Conservation (phyloP, 805 yeast genomes). For the Yarrowia sp. region DNA sequence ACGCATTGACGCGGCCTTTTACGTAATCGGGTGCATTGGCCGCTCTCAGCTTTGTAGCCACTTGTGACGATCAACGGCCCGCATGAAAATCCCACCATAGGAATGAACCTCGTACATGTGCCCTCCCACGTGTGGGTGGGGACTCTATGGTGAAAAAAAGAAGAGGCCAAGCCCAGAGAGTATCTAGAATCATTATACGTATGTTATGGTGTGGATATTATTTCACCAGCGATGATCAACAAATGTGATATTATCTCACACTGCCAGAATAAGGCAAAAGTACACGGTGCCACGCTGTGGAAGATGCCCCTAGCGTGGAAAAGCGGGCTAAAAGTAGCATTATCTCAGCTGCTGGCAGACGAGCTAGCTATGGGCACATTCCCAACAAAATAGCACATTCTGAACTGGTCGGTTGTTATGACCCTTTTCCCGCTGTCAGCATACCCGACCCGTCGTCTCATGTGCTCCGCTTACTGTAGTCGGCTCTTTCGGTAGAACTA, state of each 20-base stretch:
- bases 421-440: no score
- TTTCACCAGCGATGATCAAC: neutral
- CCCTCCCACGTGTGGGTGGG: neutral
- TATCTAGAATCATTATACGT: no score
- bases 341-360: neutral
- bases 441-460: neutral
- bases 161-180: no score
- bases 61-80: constrained; percentile 7
- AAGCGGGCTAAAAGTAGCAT: neutral
- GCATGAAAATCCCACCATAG: constrained; percentile 8
- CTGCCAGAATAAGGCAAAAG: neutral
- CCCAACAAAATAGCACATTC: neutral
- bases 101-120: constrained; percentile 10
- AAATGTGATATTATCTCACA: neutral
- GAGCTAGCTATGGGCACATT: neutral
- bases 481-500: neutral
- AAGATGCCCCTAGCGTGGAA: neutral
- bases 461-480: neutral
- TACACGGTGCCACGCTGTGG: neutral
- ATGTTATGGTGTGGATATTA: no score
- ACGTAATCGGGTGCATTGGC: no score
- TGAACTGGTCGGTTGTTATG: neutral
- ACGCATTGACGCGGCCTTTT: no score
- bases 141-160: neutral
- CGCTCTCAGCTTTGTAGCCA: neutral